These are phyloP conservation scores for Dendrobium catenatum DNA, from an alignment of 106 monocot species.

Conservation along the genomic window DNA sequence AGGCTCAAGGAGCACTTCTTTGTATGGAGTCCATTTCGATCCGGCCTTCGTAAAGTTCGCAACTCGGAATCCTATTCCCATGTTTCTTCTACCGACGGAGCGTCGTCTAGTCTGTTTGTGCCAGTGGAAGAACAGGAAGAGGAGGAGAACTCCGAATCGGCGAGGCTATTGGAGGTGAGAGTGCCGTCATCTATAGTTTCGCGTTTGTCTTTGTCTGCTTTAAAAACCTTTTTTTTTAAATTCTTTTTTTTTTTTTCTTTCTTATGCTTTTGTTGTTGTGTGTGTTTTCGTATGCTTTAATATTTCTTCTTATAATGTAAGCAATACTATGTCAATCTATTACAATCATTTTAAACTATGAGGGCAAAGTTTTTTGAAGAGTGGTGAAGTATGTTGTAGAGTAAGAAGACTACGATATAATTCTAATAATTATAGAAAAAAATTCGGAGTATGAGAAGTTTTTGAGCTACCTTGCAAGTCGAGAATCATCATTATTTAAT, in stretches of 20 bases:
- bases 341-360: too few relatives aligned
- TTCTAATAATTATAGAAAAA: too few relatives aligned
- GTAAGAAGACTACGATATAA: too few relatives aligned
- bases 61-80: slow-evolving; percentile 3
- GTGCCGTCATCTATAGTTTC: not conserved
- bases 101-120: not conserved
- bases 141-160: slow-evolving; percentile 17
- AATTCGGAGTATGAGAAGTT: too few relatives aligned
- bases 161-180: slow-evolving; percentile 27
- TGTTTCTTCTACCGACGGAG: not conserved
- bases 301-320: too few relatives aligned
- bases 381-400: too few relatives aligned
- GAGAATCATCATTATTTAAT: too few relatives aligned
- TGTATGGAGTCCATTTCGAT: not conserved
- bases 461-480: too few relatives aligned
- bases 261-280: not conserved
- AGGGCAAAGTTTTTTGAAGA: too few relatives aligned
- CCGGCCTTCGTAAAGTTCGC: not conserved
- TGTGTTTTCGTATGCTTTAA: not conserved
- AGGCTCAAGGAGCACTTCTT: not conserved
- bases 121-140: not conserved
- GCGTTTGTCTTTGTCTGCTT: not conserved
- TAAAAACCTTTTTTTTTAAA: not conserved
- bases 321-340: too few relatives aligned
- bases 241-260: not conserved